Base-by-base conservation (phyloP, 140 eudicot genomes). In the Anethum foeniculum region DNA sequence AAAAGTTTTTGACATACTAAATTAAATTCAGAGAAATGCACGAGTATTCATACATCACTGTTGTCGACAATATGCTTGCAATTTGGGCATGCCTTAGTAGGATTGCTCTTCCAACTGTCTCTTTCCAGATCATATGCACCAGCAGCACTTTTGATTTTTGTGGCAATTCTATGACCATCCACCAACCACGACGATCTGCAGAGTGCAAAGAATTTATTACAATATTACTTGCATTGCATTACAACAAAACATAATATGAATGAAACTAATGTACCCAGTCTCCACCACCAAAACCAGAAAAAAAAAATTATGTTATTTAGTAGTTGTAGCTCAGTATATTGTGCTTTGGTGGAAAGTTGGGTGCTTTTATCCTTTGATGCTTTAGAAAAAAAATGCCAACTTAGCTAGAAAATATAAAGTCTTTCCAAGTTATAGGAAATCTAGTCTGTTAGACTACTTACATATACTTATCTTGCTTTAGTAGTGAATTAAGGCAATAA, bases 121-220 rank as follows among this genome's bases (percentile, higher is more conserved):
- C 80, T 49, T 86, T 75, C 90, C 18, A 90, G 90, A 78, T 88
- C 88, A 82, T 76, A 78, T 80, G 91, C 47, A 47, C 89, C 88
- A 4, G 97, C 88, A 3, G 99, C 97, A 84, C 93, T 92, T 81
- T 84, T 89, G 69, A 95, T 91, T 82, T 95, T 95, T 28, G 97
- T 82, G 25, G 99, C 99, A 82, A 95, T 51, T 88, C 99, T 83
- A 78, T 85, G 91, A 62, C 92, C 81, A 81, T 95, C 99, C 75
- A 95, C 97, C 84, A 95, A 67, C 99, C 99, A 95, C 75, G 98
- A 89, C 7, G 90, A 90, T 82, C 97, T 95, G 97, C 94, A 88
- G 60, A 77, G 77, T 81, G 79, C 28, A 71, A 36, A 36, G 23
- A 32, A 78, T 21, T 21, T 78, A 75, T 52, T 10, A 77, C 27